Percentiles rank a stretch among this genome's conserved stretches.
These are phyloP conservation scores for Penicillium flavigenum DNA, from an alignment of 495 filamentous ascomycete genomes.

Conservation along the genomic window DNA sequence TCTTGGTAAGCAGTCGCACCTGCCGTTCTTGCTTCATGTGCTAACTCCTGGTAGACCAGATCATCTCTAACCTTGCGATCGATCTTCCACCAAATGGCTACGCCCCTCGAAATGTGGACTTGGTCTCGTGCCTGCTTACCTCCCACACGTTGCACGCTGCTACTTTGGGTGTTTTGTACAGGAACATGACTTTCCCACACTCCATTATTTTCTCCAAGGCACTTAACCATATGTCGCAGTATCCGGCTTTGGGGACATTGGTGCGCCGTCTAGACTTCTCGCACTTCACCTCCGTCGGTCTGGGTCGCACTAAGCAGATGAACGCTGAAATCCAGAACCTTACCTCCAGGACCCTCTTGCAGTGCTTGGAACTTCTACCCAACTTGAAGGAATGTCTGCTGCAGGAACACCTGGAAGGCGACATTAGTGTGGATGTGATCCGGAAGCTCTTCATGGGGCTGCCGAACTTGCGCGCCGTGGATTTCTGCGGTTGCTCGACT, in stretches of 20 bases:
- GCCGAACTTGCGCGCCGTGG: constrained; percentile 66
- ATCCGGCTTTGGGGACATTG: constrained; percentile 72
- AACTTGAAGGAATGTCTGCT: constrained; percentile 77
- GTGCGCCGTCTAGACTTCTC: constrained; percentile 84
- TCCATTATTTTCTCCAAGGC: constrained; percentile 86
- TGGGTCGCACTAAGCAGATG: constrained; percentile 78
- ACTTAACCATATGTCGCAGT: constrained; percentile 63
- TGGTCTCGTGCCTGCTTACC: constrained; percentile 74
- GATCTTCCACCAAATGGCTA: constrained; percentile 78
- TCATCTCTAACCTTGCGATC: constrained; percentile 71
- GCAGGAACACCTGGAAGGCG: constrained; percentile 82
- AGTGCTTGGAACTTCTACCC: constrained; percentile 73
- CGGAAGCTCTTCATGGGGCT: constrained; percentile 67
- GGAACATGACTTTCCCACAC: constrained; percentile 82
- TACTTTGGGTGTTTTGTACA: constrained; percentile 75
- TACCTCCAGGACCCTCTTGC: constrained; percentile 71
- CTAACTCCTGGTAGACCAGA: constrained; percentile 55
- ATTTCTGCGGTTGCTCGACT: constrained; percentile 80
- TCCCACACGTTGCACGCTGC: constrained; percentile 74
- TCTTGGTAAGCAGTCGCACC: constrained; percentile 56
- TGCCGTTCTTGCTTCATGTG: constrained; percentile 11
- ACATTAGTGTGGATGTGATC: constrained; percentile 67
- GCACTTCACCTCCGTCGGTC: constrained; percentile 80
- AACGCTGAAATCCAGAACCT: constrained; percentile 78
- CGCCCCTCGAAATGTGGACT: constrained; percentile 75